These are phyloP conservation scores for Lipomyces orientalis DNA, from an alignment of 805 yeast genomes.

Conservation along the genomic window DNA sequence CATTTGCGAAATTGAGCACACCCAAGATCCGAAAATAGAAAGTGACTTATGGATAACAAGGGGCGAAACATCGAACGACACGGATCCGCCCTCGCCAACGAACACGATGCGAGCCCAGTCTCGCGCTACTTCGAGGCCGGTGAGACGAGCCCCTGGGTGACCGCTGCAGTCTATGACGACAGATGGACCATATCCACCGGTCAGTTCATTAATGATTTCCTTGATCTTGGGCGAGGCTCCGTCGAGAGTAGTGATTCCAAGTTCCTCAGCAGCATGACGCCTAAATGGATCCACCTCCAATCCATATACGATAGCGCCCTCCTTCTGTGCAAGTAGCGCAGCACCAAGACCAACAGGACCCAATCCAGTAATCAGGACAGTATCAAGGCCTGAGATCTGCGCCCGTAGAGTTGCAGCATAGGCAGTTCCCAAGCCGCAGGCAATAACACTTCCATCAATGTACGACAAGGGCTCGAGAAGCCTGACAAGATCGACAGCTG, in stretches of 20 bases:
- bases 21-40: not conserved
- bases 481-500: not conserved
- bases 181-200: not conserved
- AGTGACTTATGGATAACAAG: constrained; percentile 2
- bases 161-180: constrained; percentile 1
- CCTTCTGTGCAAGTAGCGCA: not conserved
- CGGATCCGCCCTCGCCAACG: not conserved
- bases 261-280: not conserved
- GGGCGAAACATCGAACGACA: not conserved
- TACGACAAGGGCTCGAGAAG: not conserved
- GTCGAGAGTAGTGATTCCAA: not conserved
- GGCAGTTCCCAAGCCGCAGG: not conserved
- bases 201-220: not conserved
- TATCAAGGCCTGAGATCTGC: not conserved
- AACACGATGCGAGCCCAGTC: not conserved
- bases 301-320: not conserved
- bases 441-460: constrained; percentile 3
- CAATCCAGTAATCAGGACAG: constrained; percentile 1
- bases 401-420: constrained; percentile 7
- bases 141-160: not conserved
- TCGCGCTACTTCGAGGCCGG: not conserved
- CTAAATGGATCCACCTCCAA: not conserved
- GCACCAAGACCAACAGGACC: constrained; percentile 3
- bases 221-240: not conserved
- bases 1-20: constrained; percentile 5